Conservation (phyloP, 2,329 filamentous ascomycete species). For the Fusarium ambrosium region DNA sequence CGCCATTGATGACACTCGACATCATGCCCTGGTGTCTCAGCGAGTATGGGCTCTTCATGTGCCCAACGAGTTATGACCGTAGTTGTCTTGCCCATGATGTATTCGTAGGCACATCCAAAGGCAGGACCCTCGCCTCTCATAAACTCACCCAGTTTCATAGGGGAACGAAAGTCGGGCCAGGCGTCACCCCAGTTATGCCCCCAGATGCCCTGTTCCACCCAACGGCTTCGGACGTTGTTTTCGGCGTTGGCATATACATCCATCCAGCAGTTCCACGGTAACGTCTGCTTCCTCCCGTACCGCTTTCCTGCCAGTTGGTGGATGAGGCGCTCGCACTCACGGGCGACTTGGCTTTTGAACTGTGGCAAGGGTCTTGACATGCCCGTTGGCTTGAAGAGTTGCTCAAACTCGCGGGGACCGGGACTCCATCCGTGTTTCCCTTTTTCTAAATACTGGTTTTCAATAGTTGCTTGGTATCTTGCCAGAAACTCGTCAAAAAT, state of each 20-base stretch:
- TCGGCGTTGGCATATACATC: constrained; percentile 16
- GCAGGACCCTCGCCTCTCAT: neutral
- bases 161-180: constrained; percentile 8
- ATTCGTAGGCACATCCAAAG: neutral
- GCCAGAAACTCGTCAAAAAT: neutral
- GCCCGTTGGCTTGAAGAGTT: neutral
- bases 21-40: neutral
- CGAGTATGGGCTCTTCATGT: neutral
- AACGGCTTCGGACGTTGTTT: constrained; percentile 28
- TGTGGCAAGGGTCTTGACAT: neutral
- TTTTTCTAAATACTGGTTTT: neutral
- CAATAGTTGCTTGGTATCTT: neutral
- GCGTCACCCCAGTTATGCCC: constrained; percentile 20
- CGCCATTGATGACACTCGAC: neutral
- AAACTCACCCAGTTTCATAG: neutral
- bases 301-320: neutral
- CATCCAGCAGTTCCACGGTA: neutral
- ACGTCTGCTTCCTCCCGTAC: neutral
- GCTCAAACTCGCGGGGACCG: neutral
- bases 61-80: neutral
- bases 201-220: constrained; percentile 29
- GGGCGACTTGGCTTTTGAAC: neutral
- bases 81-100: too few species aligned
- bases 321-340: neutral
- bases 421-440: neutral